Percentiles rank a stretch among this genome's conserved stretches.
phyloP scores from a whole-genome alignment of 108 stramenopile species.

The Stephanodiscus triporus region DNA sequence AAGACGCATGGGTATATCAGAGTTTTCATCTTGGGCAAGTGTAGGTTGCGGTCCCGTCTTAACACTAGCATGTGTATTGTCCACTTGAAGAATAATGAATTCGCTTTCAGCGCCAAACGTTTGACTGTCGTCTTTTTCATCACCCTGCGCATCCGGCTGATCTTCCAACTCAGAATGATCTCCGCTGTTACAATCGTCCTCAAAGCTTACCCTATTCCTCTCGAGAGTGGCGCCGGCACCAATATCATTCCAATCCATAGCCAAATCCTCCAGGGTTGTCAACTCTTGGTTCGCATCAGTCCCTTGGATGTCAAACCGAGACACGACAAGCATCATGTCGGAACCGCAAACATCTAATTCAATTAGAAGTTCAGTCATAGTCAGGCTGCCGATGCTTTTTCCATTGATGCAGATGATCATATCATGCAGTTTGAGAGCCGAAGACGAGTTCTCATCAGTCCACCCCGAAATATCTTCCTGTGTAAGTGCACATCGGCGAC shows the following conservation, averaged over 20 bases:
- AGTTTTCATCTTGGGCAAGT: neutral
- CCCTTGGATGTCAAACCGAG: slow-evolving; percentile 30
- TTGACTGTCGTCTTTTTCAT: slow-evolving; percentile 3
- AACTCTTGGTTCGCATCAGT: neutral
- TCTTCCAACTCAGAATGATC: neutral
- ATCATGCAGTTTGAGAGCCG: slow-evolving; percentile 59
- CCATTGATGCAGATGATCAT: slow-evolving; percentile 79
- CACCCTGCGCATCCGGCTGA: neutral
- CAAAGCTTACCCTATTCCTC: slow-evolving; percentile 38
- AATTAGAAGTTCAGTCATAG: slow-evolving; percentile 55
- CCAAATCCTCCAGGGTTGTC: slow-evolving; percentile 27
- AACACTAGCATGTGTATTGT: neutral
- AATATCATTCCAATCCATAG: slow-evolving; percentile 55
- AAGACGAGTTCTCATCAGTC: slow-evolving; percentile 10
- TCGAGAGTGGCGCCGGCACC: slow-evolving; percentile 27
- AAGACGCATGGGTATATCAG: neutral
- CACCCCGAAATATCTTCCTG: slow-evolving; percentile 45
- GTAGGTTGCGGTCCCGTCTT: neutral
- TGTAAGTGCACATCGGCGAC: neutral
- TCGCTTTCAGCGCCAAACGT: slow-evolving; percentile 10
- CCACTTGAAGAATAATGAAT: neutral
- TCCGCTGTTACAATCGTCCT: slow-evolving; percentile 6
- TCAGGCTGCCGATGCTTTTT: slow-evolving; percentile 72
- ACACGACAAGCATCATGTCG: slow-evolving; percentile 48
- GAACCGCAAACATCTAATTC: slow-evolving; percentile 62